Conservation (phyloP, 768 basidiomycete species). For the Lactarius akahatsu region DNA sequence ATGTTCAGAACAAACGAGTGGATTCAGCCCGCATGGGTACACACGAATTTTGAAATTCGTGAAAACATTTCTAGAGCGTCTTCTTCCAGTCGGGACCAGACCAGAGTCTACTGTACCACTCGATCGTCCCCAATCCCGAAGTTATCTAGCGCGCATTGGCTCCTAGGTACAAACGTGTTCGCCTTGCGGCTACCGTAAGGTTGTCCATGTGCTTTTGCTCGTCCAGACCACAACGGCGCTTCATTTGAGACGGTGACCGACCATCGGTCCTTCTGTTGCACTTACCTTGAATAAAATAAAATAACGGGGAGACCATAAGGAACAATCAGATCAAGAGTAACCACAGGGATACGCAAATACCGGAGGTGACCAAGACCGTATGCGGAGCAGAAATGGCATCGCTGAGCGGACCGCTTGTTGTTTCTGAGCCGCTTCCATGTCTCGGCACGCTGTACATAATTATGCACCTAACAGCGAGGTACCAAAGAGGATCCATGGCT, state of each 20-base stretch:
- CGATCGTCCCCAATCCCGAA: background rate
- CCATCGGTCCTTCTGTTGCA: background rate
- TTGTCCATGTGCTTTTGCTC: background rate
- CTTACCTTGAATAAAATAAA: background rate
- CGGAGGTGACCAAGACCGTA: background rate
- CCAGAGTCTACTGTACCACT: background rate
- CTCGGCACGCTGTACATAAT: background rate
- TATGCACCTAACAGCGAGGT: background rate
- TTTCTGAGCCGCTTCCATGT: no score
- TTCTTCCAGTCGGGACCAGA: background rate
- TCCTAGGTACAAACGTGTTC: slow-evolving; percentile 22
- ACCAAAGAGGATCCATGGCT: background rate
- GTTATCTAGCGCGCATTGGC: slow-evolving; percentile 8
- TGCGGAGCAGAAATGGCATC: background rate
- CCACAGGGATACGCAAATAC: background rate
- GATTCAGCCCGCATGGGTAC: background rate
- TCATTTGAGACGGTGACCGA: background rate
- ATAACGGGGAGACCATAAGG: background rate
- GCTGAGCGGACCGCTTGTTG: no score
- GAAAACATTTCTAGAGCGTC: background rate
- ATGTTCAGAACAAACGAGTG: background rate
- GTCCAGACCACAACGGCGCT: background rate
- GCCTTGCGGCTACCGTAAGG: slow-evolving; percentile 14
- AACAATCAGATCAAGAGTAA: background rate
- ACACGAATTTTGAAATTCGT: background rate